phyloP scores from a whole-genome alignment of 2,329 filamentous ascomycete genomes.

The Sclerotinia subarctica region DNA sequence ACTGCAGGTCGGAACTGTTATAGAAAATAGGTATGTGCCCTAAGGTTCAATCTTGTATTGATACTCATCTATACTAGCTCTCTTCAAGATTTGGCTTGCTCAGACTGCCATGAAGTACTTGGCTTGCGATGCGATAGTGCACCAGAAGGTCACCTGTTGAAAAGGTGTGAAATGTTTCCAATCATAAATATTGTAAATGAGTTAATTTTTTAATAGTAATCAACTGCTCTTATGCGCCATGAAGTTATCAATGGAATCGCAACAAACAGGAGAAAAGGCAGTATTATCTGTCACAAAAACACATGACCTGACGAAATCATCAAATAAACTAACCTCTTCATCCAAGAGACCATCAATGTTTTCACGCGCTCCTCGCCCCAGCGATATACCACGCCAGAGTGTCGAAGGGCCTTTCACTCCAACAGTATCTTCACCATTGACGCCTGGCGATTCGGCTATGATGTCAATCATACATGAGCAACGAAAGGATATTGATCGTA shows the following conservation, averaged over 20 bases:
- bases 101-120: conserved; percentile 29
- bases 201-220: conserved; percentile 27
- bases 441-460: background rate
- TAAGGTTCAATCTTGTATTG: background rate
- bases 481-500: conserved; percentile 36
- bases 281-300: conserved; percentile 28
- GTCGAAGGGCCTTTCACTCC: background rate
- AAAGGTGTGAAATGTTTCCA: conserved; percentile 27
- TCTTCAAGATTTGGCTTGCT: conserved; percentile 36
- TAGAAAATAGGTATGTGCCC: conserved; percentile 33
- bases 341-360: conserved; percentile 2
- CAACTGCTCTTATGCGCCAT: conserved; percentile 35
- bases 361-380: background rate
- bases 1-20: conserved; percentile 28
- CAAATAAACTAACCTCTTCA: conserved; percentile 7
- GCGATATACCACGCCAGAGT: background rate
- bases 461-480: conserved; percentile 21
- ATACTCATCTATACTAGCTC: conserved; percentile 26
- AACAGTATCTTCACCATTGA: background rate
- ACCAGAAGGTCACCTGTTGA: conserved; percentile 35
- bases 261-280: conserved; percentile 28
- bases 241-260: conserved; percentile 31
- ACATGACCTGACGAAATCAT: conserved; percentile 25
- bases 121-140: conserved; percentile 36
- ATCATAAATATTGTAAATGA: background rate